Evolutionary conservation across 2,329 filamentous ascomycete species (phyloP).

Genomic region (Cercospora sp.): DNA sequence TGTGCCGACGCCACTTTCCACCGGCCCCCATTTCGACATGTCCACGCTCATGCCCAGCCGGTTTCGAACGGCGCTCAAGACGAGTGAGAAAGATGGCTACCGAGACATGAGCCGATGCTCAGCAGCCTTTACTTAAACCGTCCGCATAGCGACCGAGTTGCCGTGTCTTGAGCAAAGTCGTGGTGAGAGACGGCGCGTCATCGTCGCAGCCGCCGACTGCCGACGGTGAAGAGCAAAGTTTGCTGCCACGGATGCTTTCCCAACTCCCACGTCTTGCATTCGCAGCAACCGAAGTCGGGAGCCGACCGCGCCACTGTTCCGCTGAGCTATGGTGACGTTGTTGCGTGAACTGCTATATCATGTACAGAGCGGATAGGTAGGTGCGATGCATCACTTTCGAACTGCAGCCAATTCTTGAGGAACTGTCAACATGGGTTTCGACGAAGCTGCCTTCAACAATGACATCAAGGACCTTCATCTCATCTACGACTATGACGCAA

Average conservation of each 20-base stretch:
- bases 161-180: neutral
- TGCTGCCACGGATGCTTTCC: neutral
- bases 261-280: neutral
- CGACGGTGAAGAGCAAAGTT: slow-evolving; percentile 5
- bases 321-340: slow-evolving; percentile 1
- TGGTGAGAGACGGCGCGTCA: neutral
- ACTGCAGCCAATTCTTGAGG: neutral
- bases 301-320: neutral
- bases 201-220: neutral
- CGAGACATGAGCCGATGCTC: neutral
- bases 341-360: neutral
- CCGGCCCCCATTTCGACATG: neutral
- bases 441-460: slow-evolving; percentile 44
- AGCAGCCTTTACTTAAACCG: neutral
- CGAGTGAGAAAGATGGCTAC: neutral
- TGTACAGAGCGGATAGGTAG: neutral
- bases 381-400: neutral
- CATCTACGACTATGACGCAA: slow-evolving; percentile 58
- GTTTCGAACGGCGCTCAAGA: neutral
- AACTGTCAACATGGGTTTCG: slow-evolving; percentile 12
- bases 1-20: neutral
- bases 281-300: neutral
- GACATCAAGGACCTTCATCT: slow-evolving; percentile 58
- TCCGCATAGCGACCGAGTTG: neutral
- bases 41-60: neutral